Evolutionary conservation across 345 rosid species (phyloP).

Genomic region (Pugionium dolabratum): DNA sequence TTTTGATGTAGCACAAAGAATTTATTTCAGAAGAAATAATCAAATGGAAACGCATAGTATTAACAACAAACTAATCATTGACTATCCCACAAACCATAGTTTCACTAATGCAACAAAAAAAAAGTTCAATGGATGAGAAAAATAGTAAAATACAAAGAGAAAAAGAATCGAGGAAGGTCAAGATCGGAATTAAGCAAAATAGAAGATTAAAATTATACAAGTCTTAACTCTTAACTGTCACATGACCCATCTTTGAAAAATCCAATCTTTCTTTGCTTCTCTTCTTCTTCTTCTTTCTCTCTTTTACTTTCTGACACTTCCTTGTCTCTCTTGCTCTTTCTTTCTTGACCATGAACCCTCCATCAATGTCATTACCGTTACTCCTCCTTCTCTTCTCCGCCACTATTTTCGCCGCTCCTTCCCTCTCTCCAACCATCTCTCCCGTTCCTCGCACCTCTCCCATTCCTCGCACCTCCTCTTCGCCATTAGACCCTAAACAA

Average conservation of each 20-base stretch:
- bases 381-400: slow-evolving; percentile 40
- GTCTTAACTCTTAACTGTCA: slow-evolving; percentile 37
- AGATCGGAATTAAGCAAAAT: slow-evolving; percentile 28
- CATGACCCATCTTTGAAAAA: slow-evolving; percentile 42
- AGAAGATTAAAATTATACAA: slow-evolving; percentile 21
- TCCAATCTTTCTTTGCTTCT: slow-evolving; percentile 10
- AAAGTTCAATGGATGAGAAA: not conserved
- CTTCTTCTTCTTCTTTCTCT: slow-evolving; percentile 13
- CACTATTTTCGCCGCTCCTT: not conserved
- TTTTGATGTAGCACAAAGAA: no score
- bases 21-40: no score
- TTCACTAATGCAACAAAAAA: not conserved
- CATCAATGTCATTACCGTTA: slow-evolving; percentile 38
- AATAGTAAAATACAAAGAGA: not conserved
- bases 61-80: no score
- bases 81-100: no score
- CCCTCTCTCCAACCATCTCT: not conserved
- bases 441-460: slow-evolving; percentile 41
- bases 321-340: not conserved
- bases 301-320: slow-evolving; percentile 31
- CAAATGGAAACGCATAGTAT: no score
- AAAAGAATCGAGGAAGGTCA: slow-evolving; percentile 24
- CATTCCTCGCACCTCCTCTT: slow-evolving; percentile 32
- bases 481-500: slow-evolving; percentile 79
- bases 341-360: slow-evolving; percentile 48